Conservation (phyloP, 2,329 filamentous ascomycete genomes). For the Aschersonia sp. region DNA sequence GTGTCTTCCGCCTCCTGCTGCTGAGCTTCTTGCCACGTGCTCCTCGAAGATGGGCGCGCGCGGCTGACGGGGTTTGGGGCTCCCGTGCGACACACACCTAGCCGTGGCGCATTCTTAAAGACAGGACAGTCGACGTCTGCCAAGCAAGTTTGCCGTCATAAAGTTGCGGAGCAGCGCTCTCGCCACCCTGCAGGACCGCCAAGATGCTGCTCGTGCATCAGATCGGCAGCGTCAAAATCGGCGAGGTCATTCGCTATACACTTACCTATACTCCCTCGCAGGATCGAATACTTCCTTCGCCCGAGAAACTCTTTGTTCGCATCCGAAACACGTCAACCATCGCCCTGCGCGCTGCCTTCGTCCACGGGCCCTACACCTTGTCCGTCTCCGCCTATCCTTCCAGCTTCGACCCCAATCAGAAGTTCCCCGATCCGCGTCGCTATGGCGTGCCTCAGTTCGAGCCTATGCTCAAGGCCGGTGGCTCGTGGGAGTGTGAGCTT, state of each 20-base stretch:
- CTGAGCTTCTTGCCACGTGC: not conserved
- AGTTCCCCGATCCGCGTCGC: slow-evolving; percentile 52
- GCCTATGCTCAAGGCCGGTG: slow-evolving; percentile 90
- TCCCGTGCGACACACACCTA: too few relatives aligned
- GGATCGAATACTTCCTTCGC: slow-evolving; percentile 82
- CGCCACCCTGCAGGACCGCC: not conserved
- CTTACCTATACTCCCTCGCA: slow-evolving; percentile 81
- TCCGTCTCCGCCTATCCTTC: slow-evolving; percentile 77
- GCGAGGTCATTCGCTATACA: slow-evolving; percentile 84
- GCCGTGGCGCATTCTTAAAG: too few relatives aligned
- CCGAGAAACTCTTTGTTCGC: slow-evolving; percentile 65
- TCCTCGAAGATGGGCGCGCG: not conserved
- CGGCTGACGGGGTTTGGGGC: not conserved
- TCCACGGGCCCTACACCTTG: slow-evolving; percentile 89
- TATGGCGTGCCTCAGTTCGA: slow-evolving; percentile 84
- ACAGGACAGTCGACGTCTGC: too few relatives aligned
- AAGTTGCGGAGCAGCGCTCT: not conserved
- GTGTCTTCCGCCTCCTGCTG: not conserved
- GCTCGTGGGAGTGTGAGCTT: slow-evolving; percentile 69
- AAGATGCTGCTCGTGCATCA: slow-evolving; percentile 84
- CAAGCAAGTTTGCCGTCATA: too few relatives aligned
- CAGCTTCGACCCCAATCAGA: slow-evolving; percentile 69
- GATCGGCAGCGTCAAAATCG: slow-evolving; percentile 80
- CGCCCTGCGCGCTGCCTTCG: slow-evolving; percentile 83
- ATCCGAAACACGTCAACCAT: slow-evolving; percentile 88